Conservation (phyloP, 1,139 yeast species). For the Suhomyces guaymorum region DNA sequence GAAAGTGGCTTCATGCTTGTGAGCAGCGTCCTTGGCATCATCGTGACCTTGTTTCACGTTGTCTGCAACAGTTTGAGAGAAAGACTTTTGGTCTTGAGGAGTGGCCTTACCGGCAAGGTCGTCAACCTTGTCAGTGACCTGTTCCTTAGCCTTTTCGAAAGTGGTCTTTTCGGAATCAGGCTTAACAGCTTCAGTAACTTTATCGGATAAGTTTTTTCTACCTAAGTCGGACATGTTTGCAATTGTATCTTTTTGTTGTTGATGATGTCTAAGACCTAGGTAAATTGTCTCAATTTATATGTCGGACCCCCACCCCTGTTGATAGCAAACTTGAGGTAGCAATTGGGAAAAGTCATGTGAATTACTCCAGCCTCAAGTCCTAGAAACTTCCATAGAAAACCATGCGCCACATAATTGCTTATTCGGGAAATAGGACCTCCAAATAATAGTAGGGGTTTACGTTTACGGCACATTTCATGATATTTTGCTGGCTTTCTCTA, state of each 20-base stretch:
- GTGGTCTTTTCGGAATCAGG: constrained; percentile 73
- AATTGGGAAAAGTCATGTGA: not conserved
- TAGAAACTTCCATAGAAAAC: not conserved
- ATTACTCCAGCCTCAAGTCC: not conserved
- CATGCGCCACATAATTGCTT: constrained; percentile 2
- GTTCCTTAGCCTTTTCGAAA: constrained; percentile 69
- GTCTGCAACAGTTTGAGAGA: constrained; percentile 68
- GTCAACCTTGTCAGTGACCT: constrained; percentile 65
- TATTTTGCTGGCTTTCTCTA: too few species aligned
- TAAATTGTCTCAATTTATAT: too few species aligned
- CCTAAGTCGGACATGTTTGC: constrained; percentile 67
- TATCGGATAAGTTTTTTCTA: constrained; percentile 74
- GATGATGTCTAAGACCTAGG: not conserved
- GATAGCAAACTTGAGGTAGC: not conserved
- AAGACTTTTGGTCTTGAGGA: constrained; percentile 70
- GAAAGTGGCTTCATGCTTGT: constrained; percentile 35
- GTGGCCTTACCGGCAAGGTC: constrained; percentile 56
- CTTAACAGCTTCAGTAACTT: constrained; percentile 63
- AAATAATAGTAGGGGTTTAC: too few species aligned
- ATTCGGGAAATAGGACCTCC: not conserved
- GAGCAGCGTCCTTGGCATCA: constrained; percentile 32
- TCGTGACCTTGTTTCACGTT: constrained; percentile 42
- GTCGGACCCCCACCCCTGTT: too few species aligned
- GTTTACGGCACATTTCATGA: too few species aligned
- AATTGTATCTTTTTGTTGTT: not conserved